Evolutionary conservation across 306 rosid genomes (phyloP).

Genomic region (Vigna reflexopilosa): DNA sequence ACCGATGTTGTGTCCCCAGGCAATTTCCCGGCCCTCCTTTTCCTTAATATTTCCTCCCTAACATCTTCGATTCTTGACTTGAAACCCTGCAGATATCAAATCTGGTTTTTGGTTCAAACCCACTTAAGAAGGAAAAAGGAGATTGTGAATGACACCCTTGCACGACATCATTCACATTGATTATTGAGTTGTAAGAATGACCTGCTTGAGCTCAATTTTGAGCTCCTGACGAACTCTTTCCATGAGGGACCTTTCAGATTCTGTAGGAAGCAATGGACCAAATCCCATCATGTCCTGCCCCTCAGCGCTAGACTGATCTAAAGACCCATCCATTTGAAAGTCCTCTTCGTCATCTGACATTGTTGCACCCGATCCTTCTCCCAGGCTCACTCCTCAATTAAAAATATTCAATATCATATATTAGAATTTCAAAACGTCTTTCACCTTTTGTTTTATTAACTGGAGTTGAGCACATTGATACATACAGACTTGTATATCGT

Average conservation of each 20-base stretch:
- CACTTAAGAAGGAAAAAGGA: no score
- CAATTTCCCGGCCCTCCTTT: conserved; percentile 95
- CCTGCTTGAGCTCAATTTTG: conserved; percentile 95
- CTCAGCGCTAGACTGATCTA: conserved; percentile 70
- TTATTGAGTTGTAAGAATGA: conserved; percentile 23
- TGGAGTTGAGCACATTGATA: neutral
- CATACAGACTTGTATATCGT: neutral
- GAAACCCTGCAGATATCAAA: conserved; percentile 66
- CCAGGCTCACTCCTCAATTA: conserved; percentile 71
- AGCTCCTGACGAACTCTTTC: conserved; percentile 92
- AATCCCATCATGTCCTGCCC: conserved; percentile 89
- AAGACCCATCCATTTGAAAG: conserved; percentile 65
- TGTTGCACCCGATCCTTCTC: conserved; percentile 89
- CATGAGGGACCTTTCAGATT: conserved; percentile 90
- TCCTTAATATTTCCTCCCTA: conserved; percentile 93
- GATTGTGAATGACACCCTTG: neutral
- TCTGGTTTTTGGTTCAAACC: conserved; percentile 15
- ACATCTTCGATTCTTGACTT: conserved; percentile 98
- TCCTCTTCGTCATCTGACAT: conserved; percentile 97
- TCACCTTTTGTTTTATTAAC: neutral
- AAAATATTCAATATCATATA: neutral
- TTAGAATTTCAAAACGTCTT: neutral
- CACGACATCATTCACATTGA: neutral
- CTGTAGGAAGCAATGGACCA: conserved; percentile 90
- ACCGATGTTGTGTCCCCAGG: conserved; percentile 99